Conservation (phyloP, 1,284 basidiomycete genomes). For the Takashimella koratensis region DNA sequence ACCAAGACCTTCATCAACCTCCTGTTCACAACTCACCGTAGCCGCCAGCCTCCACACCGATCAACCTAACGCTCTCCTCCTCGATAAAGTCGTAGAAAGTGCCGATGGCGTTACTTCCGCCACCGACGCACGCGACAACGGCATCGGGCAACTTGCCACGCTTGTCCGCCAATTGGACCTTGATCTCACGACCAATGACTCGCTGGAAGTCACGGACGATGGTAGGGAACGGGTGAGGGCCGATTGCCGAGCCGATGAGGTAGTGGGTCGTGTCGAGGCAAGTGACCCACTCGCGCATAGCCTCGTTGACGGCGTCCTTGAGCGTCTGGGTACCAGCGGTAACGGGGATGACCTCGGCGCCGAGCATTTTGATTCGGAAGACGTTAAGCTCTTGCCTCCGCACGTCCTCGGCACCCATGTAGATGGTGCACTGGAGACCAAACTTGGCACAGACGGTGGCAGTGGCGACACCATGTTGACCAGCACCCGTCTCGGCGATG, state of each 20-base stretch:
- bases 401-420: constrained; percentile 99
- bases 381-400: constrained; percentile 93
- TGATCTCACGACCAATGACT: constrained; percentile 93
- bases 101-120: constrained; percentile 96
- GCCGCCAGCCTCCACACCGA: constrained; percentile 95
- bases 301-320: constrained; percentile 97
- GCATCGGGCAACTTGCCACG: constrained; percentile 86
- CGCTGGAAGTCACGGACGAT: constrained; percentile 98
- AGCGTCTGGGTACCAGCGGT: constrained; percentile 89
- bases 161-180: constrained; percentile 70
- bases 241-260: constrained; percentile 94
- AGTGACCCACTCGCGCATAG: constrained; percentile 96
- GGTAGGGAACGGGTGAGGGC: constrained; percentile 98
- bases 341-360: constrained; percentile 91
- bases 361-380: constrained; percentile 96
- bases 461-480: constrained; percentile 97
- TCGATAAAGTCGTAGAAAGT: constrained; percentile 92
- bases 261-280: constrained; percentile 93
- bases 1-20: not conserved
- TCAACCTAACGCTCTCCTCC: constrained; percentile 73
- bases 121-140: constrained; percentile 94
- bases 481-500: constrained; percentile 97
- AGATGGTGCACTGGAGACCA: constrained; percentile 90
- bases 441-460: constrained; percentile 98
- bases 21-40: constrained; percentile 61